Conservation (phyloP, 306 rosid species). For the Spatholobus suberectus region DNA sequence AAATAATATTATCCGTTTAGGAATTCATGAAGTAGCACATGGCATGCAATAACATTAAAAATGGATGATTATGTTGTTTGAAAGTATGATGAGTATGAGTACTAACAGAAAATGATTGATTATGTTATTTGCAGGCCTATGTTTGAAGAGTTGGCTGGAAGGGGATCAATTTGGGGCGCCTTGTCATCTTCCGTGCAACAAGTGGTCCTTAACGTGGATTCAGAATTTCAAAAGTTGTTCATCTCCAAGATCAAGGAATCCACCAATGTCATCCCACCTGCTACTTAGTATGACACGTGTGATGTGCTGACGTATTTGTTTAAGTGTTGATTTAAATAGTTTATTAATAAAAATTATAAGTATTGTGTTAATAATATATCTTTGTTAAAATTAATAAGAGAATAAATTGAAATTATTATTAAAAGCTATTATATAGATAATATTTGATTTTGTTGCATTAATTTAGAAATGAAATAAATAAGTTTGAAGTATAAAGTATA, state of each 20-base stretch:
- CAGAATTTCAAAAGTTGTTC: slow-evolving; percentile 52
- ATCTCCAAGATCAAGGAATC: slow-evolving; percentile 39
- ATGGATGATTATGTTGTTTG: not conserved
- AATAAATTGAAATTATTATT: no score
- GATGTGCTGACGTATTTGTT: no score
- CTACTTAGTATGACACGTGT: not conserved
- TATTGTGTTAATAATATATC: no score
- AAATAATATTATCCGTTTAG: not conserved
- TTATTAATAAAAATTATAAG: no score
- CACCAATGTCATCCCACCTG: slow-evolving; percentile 28
- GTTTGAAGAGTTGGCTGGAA: slow-evolving; percentile 58
- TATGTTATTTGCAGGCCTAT: slow-evolving; percentile 49
- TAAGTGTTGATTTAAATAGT: no score
- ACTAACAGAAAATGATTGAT: not conserved
- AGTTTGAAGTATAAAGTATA: no score
- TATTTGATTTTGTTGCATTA: no score
- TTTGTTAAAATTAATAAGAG: no score
- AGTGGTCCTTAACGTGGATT: slow-evolving; percentile 51
- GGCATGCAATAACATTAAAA: not conserved
- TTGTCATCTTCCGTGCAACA: slow-evolving; percentile 54
- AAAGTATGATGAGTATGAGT: not conserved
- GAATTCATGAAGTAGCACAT: not conserved
- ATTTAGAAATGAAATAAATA: no score
- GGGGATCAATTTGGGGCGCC: slow-evolving; percentile 48
- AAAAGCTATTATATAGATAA: no score